These are phyloP conservation scores for Astrothelium subdiscretum DNA, from an alignment of 495 filamentous ascomycete species.

Conservation along the genomic window DNA sequence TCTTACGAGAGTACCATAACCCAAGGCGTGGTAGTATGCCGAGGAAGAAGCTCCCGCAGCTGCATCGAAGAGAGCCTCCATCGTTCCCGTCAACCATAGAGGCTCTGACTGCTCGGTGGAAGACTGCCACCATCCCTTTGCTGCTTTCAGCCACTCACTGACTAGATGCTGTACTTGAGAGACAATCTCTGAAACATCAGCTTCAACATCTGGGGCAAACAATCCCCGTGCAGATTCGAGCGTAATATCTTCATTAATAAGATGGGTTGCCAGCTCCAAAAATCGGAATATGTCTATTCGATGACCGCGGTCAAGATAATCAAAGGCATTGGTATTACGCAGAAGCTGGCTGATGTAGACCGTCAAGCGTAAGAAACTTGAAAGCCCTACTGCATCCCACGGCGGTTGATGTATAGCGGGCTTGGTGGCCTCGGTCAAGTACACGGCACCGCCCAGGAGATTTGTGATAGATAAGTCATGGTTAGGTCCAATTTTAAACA, in stretches of 20 bases:
- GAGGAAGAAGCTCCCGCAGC: background rate
- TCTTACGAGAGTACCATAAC: slow-evolving; percentile 3
- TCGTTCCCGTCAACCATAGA: background rate
- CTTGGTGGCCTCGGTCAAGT: slow-evolving; percentile 40
- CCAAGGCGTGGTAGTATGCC: slow-evolving; percentile 13
- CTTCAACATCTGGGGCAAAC: slow-evolving; percentile 23
- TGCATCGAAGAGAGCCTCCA: background rate
- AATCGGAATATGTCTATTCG: slow-evolving; percentile 26
- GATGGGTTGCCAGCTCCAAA: slow-evolving; percentile 42
- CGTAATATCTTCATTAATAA: slow-evolving; percentile 53
- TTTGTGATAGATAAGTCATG: slow-evolving; percentile 60
- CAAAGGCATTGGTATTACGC: slow-evolving; percentile 16
- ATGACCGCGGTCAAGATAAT: slow-evolving; percentile 6
- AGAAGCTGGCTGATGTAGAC: slow-evolving; percentile 52
- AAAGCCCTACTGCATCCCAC: slow-evolving; percentile 56
- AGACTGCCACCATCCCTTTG: background rate
- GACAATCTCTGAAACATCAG: slow-evolving; percentile 51
- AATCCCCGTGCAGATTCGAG: slow-evolving; percentile 33
- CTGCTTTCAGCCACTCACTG: background rate
- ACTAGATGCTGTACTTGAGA: slow-evolving; percentile 26
- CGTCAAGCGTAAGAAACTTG: slow-evolving; percentile 61
- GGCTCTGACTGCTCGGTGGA: background rate
- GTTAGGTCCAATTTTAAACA: slow-evolving; percentile 47
- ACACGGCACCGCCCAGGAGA: slow-evolving; percentile 56
- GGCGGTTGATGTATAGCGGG: background rate